Conservation (phyloP, 768 basidiomycete species). For the Lactarius pseudohatsudake region DNA sequence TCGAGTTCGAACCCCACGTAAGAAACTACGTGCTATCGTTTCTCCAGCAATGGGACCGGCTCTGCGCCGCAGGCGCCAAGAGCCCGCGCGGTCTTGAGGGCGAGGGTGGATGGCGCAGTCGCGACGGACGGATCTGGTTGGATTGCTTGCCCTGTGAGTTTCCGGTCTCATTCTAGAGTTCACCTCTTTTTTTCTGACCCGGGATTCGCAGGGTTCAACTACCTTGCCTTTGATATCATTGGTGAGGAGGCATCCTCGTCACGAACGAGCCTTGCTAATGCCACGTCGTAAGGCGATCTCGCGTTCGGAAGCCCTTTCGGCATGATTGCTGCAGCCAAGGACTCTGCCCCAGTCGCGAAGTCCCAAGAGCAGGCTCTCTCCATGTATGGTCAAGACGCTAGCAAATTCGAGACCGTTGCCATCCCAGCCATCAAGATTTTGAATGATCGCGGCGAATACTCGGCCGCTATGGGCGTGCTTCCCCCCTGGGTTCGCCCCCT, state of each 20-base stretch:
- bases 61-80: constrained; percentile 52
- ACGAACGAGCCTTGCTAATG: constrained; percentile 3
- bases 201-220: constrained; percentile 49
- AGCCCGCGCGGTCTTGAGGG: constrained; percentile 54
- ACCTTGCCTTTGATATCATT: constrained; percentile 74
- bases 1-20: constrained; percentile 84
- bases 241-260: constrained; percentile 39
- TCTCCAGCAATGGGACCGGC: constrained; percentile 69
- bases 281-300: constrained; percentile 47
- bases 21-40: constrained; percentile 56
- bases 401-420: constrained; percentile 47
- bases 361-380: constrained; percentile 51
- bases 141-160: constrained; percentile 69
- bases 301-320: constrained; percentile 86
- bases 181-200: constrained; percentile 23
- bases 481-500: constrained; percentile 39
- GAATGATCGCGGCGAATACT: constrained; percentile 46
- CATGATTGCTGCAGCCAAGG: constrained; percentile 74
- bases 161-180: neutral
- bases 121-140: constrained; percentile 65
- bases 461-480: constrained; percentile 42
- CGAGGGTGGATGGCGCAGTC: constrained; percentile 57
- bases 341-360: constrained; percentile 68
- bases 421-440: constrained; percentile 79
- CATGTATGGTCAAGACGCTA: constrained; percentile 48